These are phyloP conservation scores for Elaeis oleifera DNA, from an alignment of 202 grass and related monocot species.

Conservation along the genomic window DNA sequence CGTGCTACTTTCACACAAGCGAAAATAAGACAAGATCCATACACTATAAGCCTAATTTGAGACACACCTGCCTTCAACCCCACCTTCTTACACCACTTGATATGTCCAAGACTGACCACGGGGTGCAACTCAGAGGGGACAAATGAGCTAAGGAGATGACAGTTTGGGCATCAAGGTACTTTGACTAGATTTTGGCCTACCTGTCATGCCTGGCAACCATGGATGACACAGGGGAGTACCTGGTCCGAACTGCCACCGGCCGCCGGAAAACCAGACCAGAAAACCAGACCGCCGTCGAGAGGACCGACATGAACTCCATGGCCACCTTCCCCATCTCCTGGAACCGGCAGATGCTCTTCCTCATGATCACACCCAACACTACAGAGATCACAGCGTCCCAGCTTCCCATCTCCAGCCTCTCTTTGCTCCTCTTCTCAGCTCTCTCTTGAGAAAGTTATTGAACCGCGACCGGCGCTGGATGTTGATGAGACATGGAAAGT, in stretches of 20 bases:
- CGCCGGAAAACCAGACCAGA: conserved; percentile 29
- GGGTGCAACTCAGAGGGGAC: too few species aligned
- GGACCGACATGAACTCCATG: conserved; percentile 30
- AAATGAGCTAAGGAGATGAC: too few species aligned
- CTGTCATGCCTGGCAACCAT: conserved; percentile 34
- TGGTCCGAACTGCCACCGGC: neutral
- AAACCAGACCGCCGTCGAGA: conserved; percentile 29
- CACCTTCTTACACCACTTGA: too few species aligned
- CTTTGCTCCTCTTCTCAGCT: neutral
- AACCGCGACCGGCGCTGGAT: too few species aligned
- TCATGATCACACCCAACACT: conserved; percentile 47
- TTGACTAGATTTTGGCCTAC: neutral
- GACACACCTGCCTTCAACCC: too few species aligned
- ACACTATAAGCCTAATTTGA: too few species aligned
- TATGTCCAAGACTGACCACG: too few species aligned
- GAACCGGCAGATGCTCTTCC: conserved; percentile 47
- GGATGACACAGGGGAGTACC: conserved; percentile 23
- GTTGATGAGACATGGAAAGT: too few species aligned
- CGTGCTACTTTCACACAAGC: too few species aligned
- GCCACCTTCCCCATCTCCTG: conserved; percentile 35
- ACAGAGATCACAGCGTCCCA: conserved; percentile 30
- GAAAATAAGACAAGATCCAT: too few species aligned
- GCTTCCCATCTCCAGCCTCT: neutral
- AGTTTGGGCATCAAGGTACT: too few species aligned
- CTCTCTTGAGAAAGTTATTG: too few species aligned